Evolutionary conservation across 2,329 filamentous ascomycete genomes (phyloP).

Genomic region (Aaosphaeria pasadenensis): DNA sequence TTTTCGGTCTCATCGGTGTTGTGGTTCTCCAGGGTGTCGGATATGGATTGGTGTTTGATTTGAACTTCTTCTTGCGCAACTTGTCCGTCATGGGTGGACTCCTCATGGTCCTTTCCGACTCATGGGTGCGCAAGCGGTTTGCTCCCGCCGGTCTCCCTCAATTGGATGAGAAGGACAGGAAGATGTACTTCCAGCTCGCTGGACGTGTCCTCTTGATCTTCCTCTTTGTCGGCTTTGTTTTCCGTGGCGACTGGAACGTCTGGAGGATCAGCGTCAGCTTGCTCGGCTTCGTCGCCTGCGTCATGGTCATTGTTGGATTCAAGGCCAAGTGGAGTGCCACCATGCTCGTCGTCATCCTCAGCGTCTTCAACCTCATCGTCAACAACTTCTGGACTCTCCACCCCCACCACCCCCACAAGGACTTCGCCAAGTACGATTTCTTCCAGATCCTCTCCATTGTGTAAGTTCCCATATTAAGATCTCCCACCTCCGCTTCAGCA

Average conservation of each 20-base stretch:
- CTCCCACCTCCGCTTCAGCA: background rate
- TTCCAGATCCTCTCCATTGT: slow-evolving; percentile 99
- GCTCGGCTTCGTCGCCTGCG: slow-evolving; percentile 82
- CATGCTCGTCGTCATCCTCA: slow-evolving; percentile 90
- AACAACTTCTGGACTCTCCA: slow-evolving; percentile 99
- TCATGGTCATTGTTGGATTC: slow-evolving; percentile 99
- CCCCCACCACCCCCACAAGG: slow-evolving; percentile 97
- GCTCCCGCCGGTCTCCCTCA: slow-evolving; percentile 91
- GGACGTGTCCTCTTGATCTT: slow-evolving; percentile 95
- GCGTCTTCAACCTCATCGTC: slow-evolving; percentile 92
- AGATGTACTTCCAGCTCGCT: slow-evolving; percentile 99
- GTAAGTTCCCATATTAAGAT: slow-evolving; percentile 46
- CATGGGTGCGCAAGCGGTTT: slow-evolving; percentile 96
- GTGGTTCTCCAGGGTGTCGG: slow-evolving; percentile 92
- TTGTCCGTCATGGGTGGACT: slow-evolving; percentile 95
- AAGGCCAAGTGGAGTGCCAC: slow-evolving; percentile 99
- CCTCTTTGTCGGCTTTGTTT: slow-evolving; percentile 94
- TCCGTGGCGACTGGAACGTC: slow-evolving; percentile 88
- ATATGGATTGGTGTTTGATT: slow-evolving; percentile 96
- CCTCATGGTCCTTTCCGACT: slow-evolving; percentile 96
- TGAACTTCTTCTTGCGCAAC: slow-evolving; percentile 99
- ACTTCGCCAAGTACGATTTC: slow-evolving; percentile 99
- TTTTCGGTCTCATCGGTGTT: slow-evolving; percentile 83
- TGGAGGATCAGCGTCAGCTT: slow-evolving; percentile 82
- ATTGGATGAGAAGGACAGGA: slow-evolving; percentile 98